Base-by-base conservation (phyloP, 148 eudicot species). In the Rhododendron henanense region DNA sequence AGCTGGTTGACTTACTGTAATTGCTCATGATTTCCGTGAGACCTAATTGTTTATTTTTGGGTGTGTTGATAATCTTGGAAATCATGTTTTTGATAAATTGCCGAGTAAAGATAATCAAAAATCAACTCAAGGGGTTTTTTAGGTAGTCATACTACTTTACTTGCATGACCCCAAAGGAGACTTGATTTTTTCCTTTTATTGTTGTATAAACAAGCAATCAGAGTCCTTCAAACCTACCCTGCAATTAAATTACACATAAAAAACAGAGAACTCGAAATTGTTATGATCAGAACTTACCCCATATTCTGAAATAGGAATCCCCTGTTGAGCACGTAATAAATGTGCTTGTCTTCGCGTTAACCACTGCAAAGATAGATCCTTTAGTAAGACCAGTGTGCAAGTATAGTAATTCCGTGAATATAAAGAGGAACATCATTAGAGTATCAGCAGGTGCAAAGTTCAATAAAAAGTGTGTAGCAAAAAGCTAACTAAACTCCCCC, bases 301-400 rank as follows among this genome's bases (percentile, higher is more conserved):
- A 85, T 86, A 93, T 87, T 95, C 96, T 78, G 99, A 97, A 78
- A 95, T 35, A 57, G 99, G 98, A 83, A 97, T 94, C 76, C 99
- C 98, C 83, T 93, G 98, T 84, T 94, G 98, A 84, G 98, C 96
- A 65, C 98, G 94, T 85, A 93, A 76, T 88, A 90, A 77, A 90
- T 94, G 98, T 33, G 96, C 96, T 87, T 93, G 94, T 89, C 98
- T 93, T 91, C 99, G 90, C 61, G 92, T 86, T 81, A 97, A 69
- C 98, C 98, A 97, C 99, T 86, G 85, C 76, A 82, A 61, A 76
- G 48, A 55, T 19, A 44, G 44, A 23, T 13, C 57, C 5, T 6
- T 0, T 48, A 48, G 16, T 59, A 81, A 86, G 74, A 44, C 41
- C 37, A 25, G 10, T 0, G 74, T 10, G 55, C 15, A 35, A 6